Conservation (phyloP, 2,329 filamentous ascomycete genomes). For the Pseudogymnoascus sp. region DNA sequence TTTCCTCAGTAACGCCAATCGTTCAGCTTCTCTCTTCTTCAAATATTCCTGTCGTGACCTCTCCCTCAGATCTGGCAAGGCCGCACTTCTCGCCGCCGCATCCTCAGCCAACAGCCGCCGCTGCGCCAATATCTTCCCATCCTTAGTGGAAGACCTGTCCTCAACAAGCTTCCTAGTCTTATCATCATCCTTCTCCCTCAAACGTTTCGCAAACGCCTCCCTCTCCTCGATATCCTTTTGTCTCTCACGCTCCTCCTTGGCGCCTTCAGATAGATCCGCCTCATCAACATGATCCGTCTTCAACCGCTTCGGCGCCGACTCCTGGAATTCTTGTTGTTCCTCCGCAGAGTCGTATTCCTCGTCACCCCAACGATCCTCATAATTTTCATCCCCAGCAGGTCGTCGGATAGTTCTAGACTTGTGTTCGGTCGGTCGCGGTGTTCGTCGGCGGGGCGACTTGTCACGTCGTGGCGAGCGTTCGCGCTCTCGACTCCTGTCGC, state of each 20-base stretch:
- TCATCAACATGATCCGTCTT: constrained; percentile 53
- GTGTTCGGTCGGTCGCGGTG: constrained; percentile 33
- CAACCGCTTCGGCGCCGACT: constrained; percentile 65
- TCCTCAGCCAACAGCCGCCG: constrained; percentile 61
- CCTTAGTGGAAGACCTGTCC: constrained; percentile 48
- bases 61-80: constrained; percentile 74
- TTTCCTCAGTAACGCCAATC: constrained; percentile 75
- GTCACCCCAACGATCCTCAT: constrained; percentile 77
- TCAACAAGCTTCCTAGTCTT: constrained; percentile 63
- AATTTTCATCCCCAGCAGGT: constrained; percentile 50
- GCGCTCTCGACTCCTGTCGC: constrained; percentile 29
- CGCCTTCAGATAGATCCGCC: constrained; percentile 51
- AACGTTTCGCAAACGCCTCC: constrained; percentile 70
- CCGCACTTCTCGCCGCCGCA: constrained; percentile 58
- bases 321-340: constrained; percentile 51
- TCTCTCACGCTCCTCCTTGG: constrained; percentile 50
- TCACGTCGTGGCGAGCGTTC: constrained; percentile 33
- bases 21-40: constrained; percentile 83
- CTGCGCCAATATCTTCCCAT: constrained; percentile 51
- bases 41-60: constrained; percentile 88
- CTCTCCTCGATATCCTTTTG: constrained; percentile 66
- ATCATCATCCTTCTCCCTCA: constrained; percentile 65
- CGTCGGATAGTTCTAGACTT: constrained; percentile 45
- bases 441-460: constrained; percentile 30
- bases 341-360: constrained; percentile 54